Evolutionary conservation across 306 rosid species (phyloP).

Genomic region (Lathyrus aphaca): DNA sequence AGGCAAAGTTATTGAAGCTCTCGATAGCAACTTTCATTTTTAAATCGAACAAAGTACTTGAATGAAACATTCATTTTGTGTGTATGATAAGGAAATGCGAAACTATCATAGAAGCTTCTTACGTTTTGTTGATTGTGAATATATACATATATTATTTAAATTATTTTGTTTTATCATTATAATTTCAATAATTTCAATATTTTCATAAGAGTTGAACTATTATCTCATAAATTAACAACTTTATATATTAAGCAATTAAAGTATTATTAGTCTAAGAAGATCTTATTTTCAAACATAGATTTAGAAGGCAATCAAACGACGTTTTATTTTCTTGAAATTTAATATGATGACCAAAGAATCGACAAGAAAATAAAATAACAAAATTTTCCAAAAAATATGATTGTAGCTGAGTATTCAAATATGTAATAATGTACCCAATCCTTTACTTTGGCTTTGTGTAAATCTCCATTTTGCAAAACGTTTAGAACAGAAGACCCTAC

Average conservation of each 20-base stretch:
- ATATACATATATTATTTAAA: too few species aligned
- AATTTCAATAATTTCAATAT: too few species aligned
- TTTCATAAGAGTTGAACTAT: too few species aligned
- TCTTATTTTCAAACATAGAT: constrained; percentile 35
- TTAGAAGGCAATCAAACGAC: constrained; percentile 1
- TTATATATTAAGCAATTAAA: not conserved
- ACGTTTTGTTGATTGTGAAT: too few species aligned
- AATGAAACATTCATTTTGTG: constrained; percentile 18
- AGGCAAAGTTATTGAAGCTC: not conserved
- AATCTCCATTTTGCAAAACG: constrained; percentile 5
- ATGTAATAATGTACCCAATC: constrained; percentile 11
- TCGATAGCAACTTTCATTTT: not conserved
- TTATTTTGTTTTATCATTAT: too few species aligned
- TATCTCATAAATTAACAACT: not conserved
- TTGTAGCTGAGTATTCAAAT: constrained; percentile 19
- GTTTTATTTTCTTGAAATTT: constrained; percentile 1
- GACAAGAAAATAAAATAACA: constrained; percentile 23
- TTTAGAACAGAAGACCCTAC: constrained; percentile 8
- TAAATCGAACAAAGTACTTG: not conserved
- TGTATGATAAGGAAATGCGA: constrained; percentile 11
- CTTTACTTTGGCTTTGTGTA: constrained; percentile 1
- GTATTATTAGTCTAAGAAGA: not conserved
- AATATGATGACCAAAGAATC: not conserved
- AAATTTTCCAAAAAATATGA: not conserved
- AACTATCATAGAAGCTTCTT: not conserved